Evolutionary conservation across 108 stramenopile genomes (phyloP).

Genomic region (Cafeteria roenbergensis): DNA sequence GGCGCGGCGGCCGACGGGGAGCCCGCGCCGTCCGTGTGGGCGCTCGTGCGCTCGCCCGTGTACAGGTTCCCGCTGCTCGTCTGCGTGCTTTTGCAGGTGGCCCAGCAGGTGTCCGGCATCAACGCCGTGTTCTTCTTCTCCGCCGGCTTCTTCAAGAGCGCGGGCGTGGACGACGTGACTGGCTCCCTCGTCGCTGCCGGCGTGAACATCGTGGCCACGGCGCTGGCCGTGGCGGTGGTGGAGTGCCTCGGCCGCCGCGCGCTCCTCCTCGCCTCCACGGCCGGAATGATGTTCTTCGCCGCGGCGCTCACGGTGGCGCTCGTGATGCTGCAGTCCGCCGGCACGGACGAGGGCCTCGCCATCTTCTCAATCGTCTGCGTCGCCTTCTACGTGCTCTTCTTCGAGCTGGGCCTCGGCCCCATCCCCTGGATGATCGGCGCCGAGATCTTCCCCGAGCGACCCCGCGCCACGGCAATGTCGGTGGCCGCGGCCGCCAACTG

Average conservation of each 20-base stretch:
- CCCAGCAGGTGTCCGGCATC: slow-evolving; percentile 89
- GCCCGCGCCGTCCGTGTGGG: not conserved
- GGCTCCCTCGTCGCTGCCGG: slow-evolving; percentile 13
- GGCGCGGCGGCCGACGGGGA: not conserved
- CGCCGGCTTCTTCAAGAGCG: slow-evolving; percentile 79
- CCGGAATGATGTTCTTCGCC: slow-evolving; percentile 39
- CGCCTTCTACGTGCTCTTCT: slow-evolving; percentile 67
- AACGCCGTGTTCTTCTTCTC: slow-evolving; percentile 98
- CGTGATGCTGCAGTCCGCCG: slow-evolving; percentile 52
- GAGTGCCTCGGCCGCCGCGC: slow-evolving; percentile 63
- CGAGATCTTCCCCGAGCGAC: slow-evolving; percentile 35
- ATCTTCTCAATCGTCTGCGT: slow-evolving; percentile 61
- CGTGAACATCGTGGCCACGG: slow-evolving; percentile 83
- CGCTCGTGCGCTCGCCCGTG: not conserved
- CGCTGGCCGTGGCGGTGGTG: slow-evolving; percentile 75
- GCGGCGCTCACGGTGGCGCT: slow-evolving; percentile 55
- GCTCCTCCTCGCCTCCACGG: slow-evolving; percentile 69
- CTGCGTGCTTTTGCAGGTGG: slow-evolving; percentile 60
- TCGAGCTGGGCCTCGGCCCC: slow-evolving; percentile 88
- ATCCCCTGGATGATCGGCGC: slow-evolving; percentile 60
- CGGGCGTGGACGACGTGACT: slow-evolving; percentile 50
- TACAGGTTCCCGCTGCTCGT: slow-evolving; percentile 50
- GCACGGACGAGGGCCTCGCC: slow-evolving; percentile 22
- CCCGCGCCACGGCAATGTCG: not conserved
- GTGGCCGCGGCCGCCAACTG: slow-evolving; percentile 70